Percentiles rank a stretch among this genome's conserved stretches.
These are phyloP conservation scores for Acmispon strigosus DNA, from an alignment of 306 rosid species.

Conservation along the genomic window DNA sequence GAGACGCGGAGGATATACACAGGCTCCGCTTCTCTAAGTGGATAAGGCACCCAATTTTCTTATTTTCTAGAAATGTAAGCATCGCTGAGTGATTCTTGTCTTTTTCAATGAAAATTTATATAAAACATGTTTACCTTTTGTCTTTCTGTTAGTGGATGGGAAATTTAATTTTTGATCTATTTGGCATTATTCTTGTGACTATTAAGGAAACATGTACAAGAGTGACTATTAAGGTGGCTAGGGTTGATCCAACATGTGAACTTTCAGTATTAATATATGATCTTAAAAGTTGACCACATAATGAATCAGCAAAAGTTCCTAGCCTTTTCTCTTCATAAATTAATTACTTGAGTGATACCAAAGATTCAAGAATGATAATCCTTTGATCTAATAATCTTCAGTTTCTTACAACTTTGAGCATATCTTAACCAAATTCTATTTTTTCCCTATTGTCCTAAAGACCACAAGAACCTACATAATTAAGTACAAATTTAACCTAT, in stretches of 20 bases:
- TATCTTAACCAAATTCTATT: slow-evolving; percentile 29
- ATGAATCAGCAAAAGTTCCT: not conserved
- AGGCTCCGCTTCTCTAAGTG: not conserved
- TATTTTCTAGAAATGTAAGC: not conserved
- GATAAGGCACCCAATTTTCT: not conserved
- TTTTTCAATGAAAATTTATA: not conserved
- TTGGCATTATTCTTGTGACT: not conserved
- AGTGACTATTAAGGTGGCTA: not conserved
- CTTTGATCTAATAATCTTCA: slow-evolving; percentile 2
- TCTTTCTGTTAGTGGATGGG: not conserved
- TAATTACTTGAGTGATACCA: not conserved
- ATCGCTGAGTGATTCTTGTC: not conserved
- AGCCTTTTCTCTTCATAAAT: not conserved
- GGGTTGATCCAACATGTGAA: not conserved
- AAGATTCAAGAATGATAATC: slow-evolving; percentile 16
- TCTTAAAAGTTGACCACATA: slow-evolving; percentile 1
- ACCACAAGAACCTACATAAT: slow-evolving; percentile 20
- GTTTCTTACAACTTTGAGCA: slow-evolving; percentile 32
- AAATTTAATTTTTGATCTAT: not conserved
- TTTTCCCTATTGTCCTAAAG: slow-evolving; percentile 24
- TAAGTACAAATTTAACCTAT: slow-evolving; percentile 24
- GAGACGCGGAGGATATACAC: not conserved
- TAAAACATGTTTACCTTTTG: not conserved
- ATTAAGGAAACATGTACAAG: not conserved
- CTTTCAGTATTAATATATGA: not conserved